Base-by-base conservation (phyloP, 2,329 filamentous ascomycete species). In the Arthrobotrys sphaeroides region DNA sequence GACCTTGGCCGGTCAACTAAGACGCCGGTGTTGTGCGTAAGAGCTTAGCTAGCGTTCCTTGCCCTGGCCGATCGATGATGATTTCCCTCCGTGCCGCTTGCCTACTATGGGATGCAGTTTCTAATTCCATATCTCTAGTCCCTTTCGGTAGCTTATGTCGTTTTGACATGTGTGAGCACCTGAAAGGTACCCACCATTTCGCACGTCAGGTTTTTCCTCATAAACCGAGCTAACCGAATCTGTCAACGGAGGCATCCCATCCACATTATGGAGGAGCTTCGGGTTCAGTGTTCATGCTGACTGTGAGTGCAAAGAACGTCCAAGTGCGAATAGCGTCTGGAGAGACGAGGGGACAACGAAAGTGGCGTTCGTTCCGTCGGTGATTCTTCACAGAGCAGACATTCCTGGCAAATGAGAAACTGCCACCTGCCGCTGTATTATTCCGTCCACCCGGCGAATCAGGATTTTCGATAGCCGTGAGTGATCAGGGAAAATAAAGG, bases 41-140 rank as follows among this genome's bases (percentile, higher is more conserved):
- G 55, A 68, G 70, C 70, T 74, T 74, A 67, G 70, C 61, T 73
- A 62, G 53, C 62, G 40, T 60, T 51, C 16, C 40, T 49, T 67
- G 70, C 70, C 70, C 70, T 67, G 70, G 70, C 70, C 57, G 70
- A 74, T 74, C 69, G 62, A 74, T 74, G 69, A 74, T 74, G 69
- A 49, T 67, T 66, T 74, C 64, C 70, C 70, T 74, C 47, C 70
- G 62, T 67, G 70, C 70, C 61, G 70, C 70, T 68, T 74, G 70
- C 70, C 70, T 59, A 64, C 70, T 74, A 40, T 59, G 70, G 69
- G 70, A 67, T 74, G 55, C 62, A 74, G 70, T 74, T 74, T 66
- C 70, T 74, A 55, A 67, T 74, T 74, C 70, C 45, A 74, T 67
- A 74, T 67, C 62, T 68, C 38, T 61, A 68, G 42, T 74, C 64